A percentile compares a stretch with the other conserved stretches of the same genome.
These are phyloP conservation scores for Globisporangium camurandrum DNA, from an alignment of 352 stramenopile species.

Conservation along the genomic window DNA sequence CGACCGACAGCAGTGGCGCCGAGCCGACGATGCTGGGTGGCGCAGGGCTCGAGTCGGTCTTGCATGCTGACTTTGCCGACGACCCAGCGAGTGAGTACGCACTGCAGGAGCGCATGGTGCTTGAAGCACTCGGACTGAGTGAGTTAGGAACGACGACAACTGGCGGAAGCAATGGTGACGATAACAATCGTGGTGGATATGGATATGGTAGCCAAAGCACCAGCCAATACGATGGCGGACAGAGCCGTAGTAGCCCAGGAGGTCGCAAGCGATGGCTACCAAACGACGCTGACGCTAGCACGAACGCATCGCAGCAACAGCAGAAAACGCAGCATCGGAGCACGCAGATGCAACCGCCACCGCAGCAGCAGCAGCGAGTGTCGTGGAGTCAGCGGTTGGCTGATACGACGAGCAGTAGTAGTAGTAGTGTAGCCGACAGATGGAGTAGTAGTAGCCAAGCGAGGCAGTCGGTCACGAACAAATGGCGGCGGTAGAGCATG, in stretches of 20 bases:
- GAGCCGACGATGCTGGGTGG: constrained; percentile 46
- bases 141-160: constrained; percentile 35
- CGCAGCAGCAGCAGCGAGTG: constrained; percentile 1
- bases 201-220: neutral
- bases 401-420: too few species aligned
- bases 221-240: constrained; percentile 5
- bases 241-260: neutral
- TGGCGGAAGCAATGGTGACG: constrained; percentile 8
- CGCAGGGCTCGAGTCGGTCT: constrained; percentile 47
- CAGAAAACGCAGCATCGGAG: neutral
- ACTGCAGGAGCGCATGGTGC: constrained; percentile 59
- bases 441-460: too few species aligned
- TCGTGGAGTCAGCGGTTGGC: constrained; percentile 14
- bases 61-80: constrained; percentile 61
- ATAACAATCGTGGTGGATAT: neutral
- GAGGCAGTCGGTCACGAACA: too few species aligned
- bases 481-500: too few species aligned
- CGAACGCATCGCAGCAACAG: neutral
- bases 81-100: constrained; percentile 56
- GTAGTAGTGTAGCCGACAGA: too few species aligned
- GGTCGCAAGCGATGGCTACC: neutral
- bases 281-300: neutral
- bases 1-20: constrained; percentile 52
- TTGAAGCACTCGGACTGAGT: constrained; percentile 51
- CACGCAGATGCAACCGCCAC: neutral